phyloP scores from a whole-genome alignment of 2,329 filamentous ascomycete species.

The Penicillium corylophilum region DNA sequence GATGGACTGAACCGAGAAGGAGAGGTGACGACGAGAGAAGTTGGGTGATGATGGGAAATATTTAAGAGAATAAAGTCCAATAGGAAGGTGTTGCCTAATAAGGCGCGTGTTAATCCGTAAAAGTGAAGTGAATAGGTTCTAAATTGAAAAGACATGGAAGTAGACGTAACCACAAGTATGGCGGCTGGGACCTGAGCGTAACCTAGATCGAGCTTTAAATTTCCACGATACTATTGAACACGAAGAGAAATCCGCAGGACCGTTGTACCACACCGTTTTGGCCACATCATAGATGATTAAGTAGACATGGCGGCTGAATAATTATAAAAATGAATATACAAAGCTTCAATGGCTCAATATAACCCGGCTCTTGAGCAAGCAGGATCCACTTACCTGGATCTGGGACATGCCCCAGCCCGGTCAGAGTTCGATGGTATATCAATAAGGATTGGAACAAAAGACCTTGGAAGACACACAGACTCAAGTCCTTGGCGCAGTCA shows the following conservation, averaged over 20 bases:
- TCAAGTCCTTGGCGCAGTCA: neutral
- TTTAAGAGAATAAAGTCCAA: too few relatives aligned
- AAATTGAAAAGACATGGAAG: neutral
- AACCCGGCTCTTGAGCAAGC: neutral
- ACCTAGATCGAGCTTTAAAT: neutral
- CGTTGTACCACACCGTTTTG: neutral
- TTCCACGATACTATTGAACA: neutral
- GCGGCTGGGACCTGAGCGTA: neutral
- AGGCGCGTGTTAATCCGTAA: neutral
- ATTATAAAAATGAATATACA: neutral
- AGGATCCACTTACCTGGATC: neutral
- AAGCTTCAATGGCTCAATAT: neutral
- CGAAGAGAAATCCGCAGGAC: neutral
- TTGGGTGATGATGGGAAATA: too few relatives aligned
- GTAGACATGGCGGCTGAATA: neutral
- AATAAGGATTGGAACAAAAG: neutral
- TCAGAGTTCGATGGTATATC: neutral
- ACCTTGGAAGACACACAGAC: neutral
- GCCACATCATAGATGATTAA: too few relatives aligned
- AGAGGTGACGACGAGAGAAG: too few relatives aligned
- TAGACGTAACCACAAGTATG: neutral
- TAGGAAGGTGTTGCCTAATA: too few relatives aligned
- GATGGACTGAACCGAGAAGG: too few relatives aligned
- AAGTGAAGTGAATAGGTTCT: neutral
- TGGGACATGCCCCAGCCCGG: neutral